Percentiles rank a stretch among this genome's conserved stretches.
Conservation (phyloP, 345 rosid species). For the Psidium friedrichsthalianum region DNA sequence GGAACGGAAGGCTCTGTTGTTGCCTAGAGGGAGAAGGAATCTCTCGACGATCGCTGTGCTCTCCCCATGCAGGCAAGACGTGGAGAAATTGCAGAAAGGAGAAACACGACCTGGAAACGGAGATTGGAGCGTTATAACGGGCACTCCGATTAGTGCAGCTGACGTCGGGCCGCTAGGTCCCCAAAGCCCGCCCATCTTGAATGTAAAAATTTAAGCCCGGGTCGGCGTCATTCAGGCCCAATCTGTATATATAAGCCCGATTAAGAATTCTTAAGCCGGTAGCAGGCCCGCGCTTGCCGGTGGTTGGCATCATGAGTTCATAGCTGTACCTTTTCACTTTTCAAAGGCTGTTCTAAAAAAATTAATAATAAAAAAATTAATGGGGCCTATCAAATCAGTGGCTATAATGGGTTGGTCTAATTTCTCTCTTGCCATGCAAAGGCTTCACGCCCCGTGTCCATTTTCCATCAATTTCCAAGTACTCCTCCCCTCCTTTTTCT, state of each 20-base stretch:
- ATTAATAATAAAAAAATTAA: not conserved
- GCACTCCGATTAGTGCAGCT: not conserved
- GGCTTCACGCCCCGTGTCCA: not conserved
- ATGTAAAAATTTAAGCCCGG: not conserved
- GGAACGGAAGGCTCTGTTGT: not conserved
- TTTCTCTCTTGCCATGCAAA: not conserved
- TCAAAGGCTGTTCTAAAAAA: not conserved
- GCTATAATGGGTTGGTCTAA: not conserved
- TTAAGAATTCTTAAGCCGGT: not conserved
- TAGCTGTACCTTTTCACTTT: not conserved
- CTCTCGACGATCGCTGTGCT: not conserved
- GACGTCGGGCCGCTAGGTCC: not conserved
- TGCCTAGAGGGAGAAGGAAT: not conserved
- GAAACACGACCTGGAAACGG: not conserved
- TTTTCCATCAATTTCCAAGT: not conserved
- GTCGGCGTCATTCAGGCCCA: not conserved
- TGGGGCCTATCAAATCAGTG: not conserved
- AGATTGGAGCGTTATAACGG: not conserved
- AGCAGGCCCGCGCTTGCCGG: not conserved
- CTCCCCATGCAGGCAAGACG: not conserved
- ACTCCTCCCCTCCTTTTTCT: not conserved
- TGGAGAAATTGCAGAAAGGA: not conserved
- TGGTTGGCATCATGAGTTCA: not conserved
- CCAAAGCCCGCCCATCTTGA: not conserved
- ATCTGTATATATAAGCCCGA: not conserved